Base-by-base conservation (phyloP, 345 rosid genomes). In the Melastoma malabathricum region DNA sequence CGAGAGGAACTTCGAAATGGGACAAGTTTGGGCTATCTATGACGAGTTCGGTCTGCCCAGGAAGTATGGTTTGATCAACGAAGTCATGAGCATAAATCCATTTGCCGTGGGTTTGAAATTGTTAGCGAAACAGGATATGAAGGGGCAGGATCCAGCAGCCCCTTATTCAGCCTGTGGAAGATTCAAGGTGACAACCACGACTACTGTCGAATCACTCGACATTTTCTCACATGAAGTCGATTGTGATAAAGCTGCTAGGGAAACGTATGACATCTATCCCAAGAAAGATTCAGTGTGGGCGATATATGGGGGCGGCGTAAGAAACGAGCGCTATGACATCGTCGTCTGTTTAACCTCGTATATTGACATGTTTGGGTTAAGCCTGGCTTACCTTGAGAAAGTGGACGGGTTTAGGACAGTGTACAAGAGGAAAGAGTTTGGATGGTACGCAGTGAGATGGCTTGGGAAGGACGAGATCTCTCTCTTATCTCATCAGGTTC, bases 281-380 rank as follows among this genome's bases (percentile, higher is more conserved):
- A 75, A 51, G 54, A 90, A 90, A 68, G 96, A 92, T 50, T 83
- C 94, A 0, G 75, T 90, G 20, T 90, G 98, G 98, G 96, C 86
- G 10, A 62, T 89, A 50, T 68, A 69, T 39, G 66, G 64, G 46
- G 85, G 76, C 56, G 65, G 58, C 15, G 54, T 46, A 62, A 29
- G 53, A 18, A 50, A 53, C 54, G 50, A 59, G 41, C 62, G 58
- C 63, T 76, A 78, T 47, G 76, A 73, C 49, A 57, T 83, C 53
- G 89, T 71, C 1, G 73, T 86, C 54, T 57, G 73, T 60, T 62
- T 90, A 57, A 83, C 92, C 0, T 71, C 67, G 55, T 86, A 86
- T 46, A 83, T 76, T 9, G 85, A 84, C 50, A 70, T 69, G 29
- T 72, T 76, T 43, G 96, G 89, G 15, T 62, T 90, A 68, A 86